Evolutionary conservation across 2,329 filamentous ascomycete genomes (phyloP).

Genomic region (Ophiostoma novo-ulmi): DNA sequence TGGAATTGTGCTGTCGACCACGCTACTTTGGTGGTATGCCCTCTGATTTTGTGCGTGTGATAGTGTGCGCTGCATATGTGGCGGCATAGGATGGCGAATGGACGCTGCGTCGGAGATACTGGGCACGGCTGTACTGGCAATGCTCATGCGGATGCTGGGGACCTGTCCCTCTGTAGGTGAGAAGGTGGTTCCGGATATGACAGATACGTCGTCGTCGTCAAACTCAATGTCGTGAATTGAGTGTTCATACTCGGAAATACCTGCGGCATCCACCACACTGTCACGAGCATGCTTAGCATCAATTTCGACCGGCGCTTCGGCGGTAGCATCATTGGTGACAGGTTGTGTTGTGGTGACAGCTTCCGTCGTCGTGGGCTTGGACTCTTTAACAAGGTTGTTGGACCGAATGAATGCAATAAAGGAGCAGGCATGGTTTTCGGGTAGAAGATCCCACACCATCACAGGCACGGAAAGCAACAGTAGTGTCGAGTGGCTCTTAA

Average conservation of each 20-base stretch:
- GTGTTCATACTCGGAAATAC: neutral
- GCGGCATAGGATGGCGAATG: conserved; percentile 8
- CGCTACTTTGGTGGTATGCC: neutral
- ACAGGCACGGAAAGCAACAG: conserved; percentile 55
- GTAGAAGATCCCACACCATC: conserved; percentile 55
- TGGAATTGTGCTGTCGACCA: neutral
- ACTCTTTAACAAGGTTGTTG: conserved; percentile 44
- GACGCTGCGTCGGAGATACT: conserved; percentile 19
- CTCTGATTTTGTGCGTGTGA: conserved; percentile 1
- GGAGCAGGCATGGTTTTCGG: conserved; percentile 52
- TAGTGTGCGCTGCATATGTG: neutral
- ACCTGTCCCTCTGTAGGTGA: conserved; percentile 28
- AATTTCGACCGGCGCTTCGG: neutral
- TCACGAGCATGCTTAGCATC: neutral
- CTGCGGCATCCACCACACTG: neutral
- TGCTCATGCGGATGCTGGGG: conserved; percentile 28
- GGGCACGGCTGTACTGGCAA: conserved; percentile 25
- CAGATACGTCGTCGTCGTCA: conserved; percentile 30
- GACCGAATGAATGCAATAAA: conserved; percentile 57
- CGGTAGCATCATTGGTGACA: neutral
- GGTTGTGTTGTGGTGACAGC: neutral
- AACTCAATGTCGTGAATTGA: conserved; percentile 16
- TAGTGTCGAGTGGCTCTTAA: conserved; percentile 57
- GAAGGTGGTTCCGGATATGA: conserved; percentile 33
- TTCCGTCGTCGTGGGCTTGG: neutral